Base-by-base conservation (phyloP, 2,329 filamentous ascomycete species). In the Graphilbum ipis-grandicollis region DNA sequence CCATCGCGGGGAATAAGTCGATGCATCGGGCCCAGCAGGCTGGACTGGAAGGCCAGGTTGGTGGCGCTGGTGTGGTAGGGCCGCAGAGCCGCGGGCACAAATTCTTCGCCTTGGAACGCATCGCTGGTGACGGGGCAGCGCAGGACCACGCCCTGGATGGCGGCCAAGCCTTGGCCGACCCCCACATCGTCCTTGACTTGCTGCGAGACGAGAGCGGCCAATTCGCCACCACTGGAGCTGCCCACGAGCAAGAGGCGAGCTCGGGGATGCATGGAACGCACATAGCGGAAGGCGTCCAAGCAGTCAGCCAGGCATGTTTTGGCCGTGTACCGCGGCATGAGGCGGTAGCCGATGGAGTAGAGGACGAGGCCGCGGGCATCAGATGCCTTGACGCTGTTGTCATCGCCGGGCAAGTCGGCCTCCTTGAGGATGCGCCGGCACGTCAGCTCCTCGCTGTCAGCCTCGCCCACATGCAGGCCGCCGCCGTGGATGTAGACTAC, bases 401-500 rank as follows among this genome's bases (percentile, higher is more conserved):
- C 28, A 6, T 10, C 14, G 3, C 42, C 40, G 0, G 51, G 39
- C 7, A 52, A 40, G 8, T 42, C 30, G 1, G 44, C 39, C 2
- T 46, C 49, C 18, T 55, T 52, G 19, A 57, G 44, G 18, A 66
- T 53, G 19, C 54, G 56, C 0, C 62, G 55, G 44, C 61, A 65
- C 2, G 60, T 57, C 2, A 65, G 48, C 33, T 68, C 62, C 45
- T 68, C 63, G 41, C 57, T 63, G 41, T 66, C 60, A 2, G 60
- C 57, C 37, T 65, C 60, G 10, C 64, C 64, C 23, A 66, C 58
- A 21, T 49, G 48, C 2, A 68, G 49, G 0, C 60, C 62, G 13
- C 63, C 63, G 9, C 64, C 64, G 43, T 67, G 64, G 43, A 59
- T 62, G 46, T 66, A 66, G 15, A 66, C 43, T 10, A 63, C 46